Conservation (phyloP, 345 rosid genomes). For the Salix udensis region DNA sequence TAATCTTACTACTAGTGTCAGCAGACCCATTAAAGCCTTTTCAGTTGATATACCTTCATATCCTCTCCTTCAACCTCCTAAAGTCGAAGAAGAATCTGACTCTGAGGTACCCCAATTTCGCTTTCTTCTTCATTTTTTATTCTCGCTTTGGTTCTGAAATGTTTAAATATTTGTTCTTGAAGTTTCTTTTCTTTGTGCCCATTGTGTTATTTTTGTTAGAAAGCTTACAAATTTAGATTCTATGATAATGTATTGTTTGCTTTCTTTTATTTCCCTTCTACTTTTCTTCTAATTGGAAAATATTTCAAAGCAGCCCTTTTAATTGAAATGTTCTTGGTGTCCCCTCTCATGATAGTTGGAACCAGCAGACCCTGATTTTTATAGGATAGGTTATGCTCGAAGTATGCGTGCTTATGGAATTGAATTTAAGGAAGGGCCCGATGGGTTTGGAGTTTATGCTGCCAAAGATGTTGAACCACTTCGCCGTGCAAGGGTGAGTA, state of each 20-base stretch:
- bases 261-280: background rate
- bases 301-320: no score
- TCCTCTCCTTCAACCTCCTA: conserved; percentile 62
- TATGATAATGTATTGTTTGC: background rate
- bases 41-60: conserved; percentile 53
- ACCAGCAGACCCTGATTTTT: conserved; percentile 89
- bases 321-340: background rate
- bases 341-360: conserved; percentile 36
- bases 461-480: conserved; percentile 82
- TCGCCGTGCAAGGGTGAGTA: conserved; percentile 80
- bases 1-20: background rate
- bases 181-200: background rate
- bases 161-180: background rate
- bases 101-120: conserved; percentile 30
- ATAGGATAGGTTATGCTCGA: conserved; percentile 82
- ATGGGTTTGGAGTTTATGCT: conserved; percentile 88
- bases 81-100: conserved; percentile 43
- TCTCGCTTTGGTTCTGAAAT: background rate
- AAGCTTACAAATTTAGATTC: background rate
- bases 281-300: no score
- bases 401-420: conserved; percentile 87
- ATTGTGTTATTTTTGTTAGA: background rate
- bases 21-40: conserved; percentile 44
- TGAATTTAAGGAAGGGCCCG: conserved; percentile 84
- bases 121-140: background rate